Evolutionary conservation across 2,329 filamentous ascomycete genomes (phyloP), one percentile per base, ranked within the genome.

Genomic region (Xylariomycetidae sp.): DNA sequence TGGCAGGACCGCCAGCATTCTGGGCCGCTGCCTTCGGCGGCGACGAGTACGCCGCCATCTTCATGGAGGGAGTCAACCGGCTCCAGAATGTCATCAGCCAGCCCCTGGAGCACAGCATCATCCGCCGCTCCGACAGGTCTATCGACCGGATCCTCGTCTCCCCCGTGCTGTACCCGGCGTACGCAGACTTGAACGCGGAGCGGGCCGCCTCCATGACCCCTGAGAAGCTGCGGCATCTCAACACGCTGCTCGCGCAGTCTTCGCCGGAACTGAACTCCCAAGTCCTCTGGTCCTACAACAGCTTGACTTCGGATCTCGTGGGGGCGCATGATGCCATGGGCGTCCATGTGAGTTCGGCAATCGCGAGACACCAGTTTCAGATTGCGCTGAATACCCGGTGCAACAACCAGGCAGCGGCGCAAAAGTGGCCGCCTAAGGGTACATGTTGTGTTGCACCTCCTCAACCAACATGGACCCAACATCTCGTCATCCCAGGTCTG

Each of bases 371-470:
- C 33, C 69, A 71, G 55, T 66, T 70, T 11, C 68, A 79, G 45
- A 52, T 77, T 13, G 50, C 74, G 2, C 61, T 80, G 30, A 75
- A 74, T 38, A 55, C 67, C 17, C 66, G 68, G 27, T 80, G 76
- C 56, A 79, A 79, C 48, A n/a, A n/a, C n/a, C n/a, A n/a, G n/a
- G n/a, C n/a, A n/a, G n/a, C n/a, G n/a, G n/a, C n/a, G n/a, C n/a
- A n/a, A n/a, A n/a, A n/a, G n/a, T n/a, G n/a, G n/a, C n/a, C n/a
- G n/a, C n/a, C n/a, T n/a, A 58, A 66, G 36, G 61, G 64, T 17
- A 74, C 72, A 3, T 80, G 75, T 50, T 79, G 74, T 45, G 64
- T 59, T 30, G 56, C 55, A n/a, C n/a, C n/a, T n/a, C n/a, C n/a
- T n/a, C n/a, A n/a, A n/a, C n/a, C n/a, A n/a, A n/a, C n/a, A n/a